These are phyloP conservation scores for Trypanosoma boissoni DNA, from an alignment of 208 protist genomes.

Conservation along the genomic window DNA sequence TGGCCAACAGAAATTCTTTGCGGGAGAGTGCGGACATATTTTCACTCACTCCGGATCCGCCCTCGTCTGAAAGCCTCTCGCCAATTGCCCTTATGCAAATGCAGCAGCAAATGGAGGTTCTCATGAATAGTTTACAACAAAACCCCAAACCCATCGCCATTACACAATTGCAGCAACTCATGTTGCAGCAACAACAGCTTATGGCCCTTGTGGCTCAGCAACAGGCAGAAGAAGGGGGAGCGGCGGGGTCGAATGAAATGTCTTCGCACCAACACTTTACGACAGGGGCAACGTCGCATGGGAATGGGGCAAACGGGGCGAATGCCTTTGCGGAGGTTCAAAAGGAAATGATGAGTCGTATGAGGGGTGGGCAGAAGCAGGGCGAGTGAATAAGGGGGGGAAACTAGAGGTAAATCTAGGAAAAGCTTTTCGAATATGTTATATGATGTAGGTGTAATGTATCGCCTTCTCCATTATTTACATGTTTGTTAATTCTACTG, in stretches of 20 bases:
- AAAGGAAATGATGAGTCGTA: slow-evolving; percentile 22
- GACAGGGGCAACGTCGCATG: neutral
- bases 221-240: slow-evolving; percentile 13
- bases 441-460: too few relatives aligned
- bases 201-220: slow-evolving; percentile 14
- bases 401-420: too few relatives aligned
- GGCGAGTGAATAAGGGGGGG: too few relatives aligned
- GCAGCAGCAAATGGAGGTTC: slow-evolving; percentile 23
- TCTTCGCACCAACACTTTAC: slow-evolving; percentile 17
- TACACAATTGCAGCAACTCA: slow-evolving; percentile 21
- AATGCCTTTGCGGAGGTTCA: slow-evolving; percentile 28
- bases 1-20: too few relatives aligned
- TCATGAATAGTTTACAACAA: slow-evolving; percentile 7
- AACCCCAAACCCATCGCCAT: neutral
- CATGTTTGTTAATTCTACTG: neutral
- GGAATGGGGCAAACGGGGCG: neutral
- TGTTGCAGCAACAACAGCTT: slow-evolving; percentile 9
- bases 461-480: neutral
- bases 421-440: too few relatives aligned
- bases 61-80: neutral
- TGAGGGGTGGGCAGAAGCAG: too few relatives aligned
- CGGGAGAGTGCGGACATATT: too few relatives aligned
- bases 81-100: slow-evolving; percentile 13
- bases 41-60: too few relatives aligned
- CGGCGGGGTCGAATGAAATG: neutral